phyloP scores from a whole-genome alignment of 345 rosid genomes.

The Zanthoxylum bungeanum region DNA sequence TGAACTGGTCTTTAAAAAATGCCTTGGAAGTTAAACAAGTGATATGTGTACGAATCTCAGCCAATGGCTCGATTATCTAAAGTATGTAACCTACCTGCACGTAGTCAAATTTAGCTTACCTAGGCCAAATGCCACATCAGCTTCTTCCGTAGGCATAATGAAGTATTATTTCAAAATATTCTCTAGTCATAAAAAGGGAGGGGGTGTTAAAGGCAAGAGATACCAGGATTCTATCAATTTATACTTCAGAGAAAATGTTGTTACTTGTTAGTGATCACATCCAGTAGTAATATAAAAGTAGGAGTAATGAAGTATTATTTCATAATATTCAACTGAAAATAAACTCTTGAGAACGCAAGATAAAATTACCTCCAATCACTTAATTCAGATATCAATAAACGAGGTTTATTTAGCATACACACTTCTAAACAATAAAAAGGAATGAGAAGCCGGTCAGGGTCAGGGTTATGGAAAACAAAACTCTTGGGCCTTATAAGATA shows the following conservation, averaged over 20 bases:
- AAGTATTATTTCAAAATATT: not conserved
- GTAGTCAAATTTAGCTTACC: conserved; percentile 66
- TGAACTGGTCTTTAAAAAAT: conserved; percentile 79
- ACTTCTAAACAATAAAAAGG: not conserved
- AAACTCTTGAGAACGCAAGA: not conserved
- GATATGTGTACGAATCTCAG: not conserved
- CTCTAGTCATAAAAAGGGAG: not conserved
- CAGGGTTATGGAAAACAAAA: conserved; percentile 89
- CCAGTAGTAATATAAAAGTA: not conserved
- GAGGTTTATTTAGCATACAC: no score
- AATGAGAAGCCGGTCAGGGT: conserved; percentile 59
- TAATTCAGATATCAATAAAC: not conserved
- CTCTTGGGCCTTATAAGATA: conserved; percentile 67
- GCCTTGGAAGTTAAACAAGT: conserved; percentile 6
- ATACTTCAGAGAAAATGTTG: not conserved
- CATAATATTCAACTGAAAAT: not conserved
- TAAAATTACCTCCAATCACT: not conserved
- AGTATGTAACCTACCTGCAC: conserved; percentile 36
- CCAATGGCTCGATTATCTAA: not conserved
- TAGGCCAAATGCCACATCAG: conserved; percentile 92
- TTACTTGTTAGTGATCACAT: not conserved
- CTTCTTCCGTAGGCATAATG: conserved; percentile 91
- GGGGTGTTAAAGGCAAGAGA: no score
- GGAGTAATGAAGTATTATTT: not conserved
- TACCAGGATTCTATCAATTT: no score